Evolutionary conservation across 768 basidiomycete species (phyloP).

Genomic region (Lentinula aciculospora): DNA sequence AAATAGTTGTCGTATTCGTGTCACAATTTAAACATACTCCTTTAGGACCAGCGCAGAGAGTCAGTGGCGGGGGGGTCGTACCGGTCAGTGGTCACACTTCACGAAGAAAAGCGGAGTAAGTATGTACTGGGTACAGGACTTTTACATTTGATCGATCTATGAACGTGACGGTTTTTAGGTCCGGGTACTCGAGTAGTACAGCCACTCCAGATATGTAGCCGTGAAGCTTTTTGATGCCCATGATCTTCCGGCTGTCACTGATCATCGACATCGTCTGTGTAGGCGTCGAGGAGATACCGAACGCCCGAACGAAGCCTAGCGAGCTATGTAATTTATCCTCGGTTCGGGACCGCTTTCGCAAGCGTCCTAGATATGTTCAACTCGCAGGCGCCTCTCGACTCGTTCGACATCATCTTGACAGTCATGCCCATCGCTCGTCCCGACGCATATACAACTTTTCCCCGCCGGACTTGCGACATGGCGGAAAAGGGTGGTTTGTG

Average conservation of each 20-base stretch:
- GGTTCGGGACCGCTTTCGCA: neutral
- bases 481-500: neutral
- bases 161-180: too few species aligned
- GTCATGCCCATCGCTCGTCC: neutral
- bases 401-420: neutral
- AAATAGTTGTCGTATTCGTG: neutral
- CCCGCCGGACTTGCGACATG: neutral
- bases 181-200: neutral
- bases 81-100: too few species aligned
- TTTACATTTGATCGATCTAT: too few species aligned
- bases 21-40: neutral
- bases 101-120: too few species aligned
- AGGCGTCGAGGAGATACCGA: too few species aligned
- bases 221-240: constrained; percentile 1
- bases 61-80: too few species aligned
- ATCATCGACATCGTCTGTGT: too few species aligned
- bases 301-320: neutral
- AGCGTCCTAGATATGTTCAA: neutral
- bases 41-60: neutral
- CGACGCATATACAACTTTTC: neutral
- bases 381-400: neutral
- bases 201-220: constrained; percentile 1
- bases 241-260: neutral
- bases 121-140: too few species aligned
- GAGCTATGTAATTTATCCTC: neutral